phyloP scores from a whole-genome alignment of 352 stramenopile genomes.

The Phytopythium aichiense region DNA sequence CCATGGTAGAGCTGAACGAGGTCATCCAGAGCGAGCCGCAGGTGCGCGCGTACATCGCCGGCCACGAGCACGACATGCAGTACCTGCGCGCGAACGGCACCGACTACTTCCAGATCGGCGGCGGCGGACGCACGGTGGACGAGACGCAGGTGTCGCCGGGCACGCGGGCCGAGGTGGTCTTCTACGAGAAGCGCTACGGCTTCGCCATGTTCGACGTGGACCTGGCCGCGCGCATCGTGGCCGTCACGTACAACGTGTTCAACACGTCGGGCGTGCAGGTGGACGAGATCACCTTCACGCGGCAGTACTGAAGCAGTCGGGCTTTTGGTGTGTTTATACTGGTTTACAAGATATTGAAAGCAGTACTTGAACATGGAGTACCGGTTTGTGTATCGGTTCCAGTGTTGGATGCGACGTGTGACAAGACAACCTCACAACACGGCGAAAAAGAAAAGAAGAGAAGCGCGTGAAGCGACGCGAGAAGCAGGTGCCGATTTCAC shows the following conservation, averaged over 20 bases:
- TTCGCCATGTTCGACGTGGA: constrained; percentile 30
- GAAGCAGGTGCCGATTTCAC: neutral
- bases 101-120: constrained; percentile 38
- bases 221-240: constrained; percentile 15
- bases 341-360: neutral
- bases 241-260: constrained; percentile 34
- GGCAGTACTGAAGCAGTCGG: constrained; percentile 13
- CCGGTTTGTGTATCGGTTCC: neutral
- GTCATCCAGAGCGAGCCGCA: constrained; percentile 19
- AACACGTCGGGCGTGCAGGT: constrained; percentile 25
- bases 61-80: constrained; percentile 45
- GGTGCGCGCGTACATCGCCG: constrained; percentile 33
- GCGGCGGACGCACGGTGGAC: constrained; percentile 27
- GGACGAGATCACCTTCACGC: constrained; percentile 23
- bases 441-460: neutral
- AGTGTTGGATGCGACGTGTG: neutral
- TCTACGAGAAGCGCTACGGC: constrained; percentile 34
- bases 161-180: constrained; percentile 23
- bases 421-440: neutral
- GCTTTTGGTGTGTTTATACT: neutral
- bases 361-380: neutral
- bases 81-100: constrained; percentile 19
- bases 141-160: constrained; percentile 18
- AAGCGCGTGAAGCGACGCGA: neutral
- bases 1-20: constrained; percentile 20